These are phyloP conservation scores for Acanthamoeba lugdunensis DNA, from an alignment of 208 protist species.

Conservation along the genomic window DNA sequence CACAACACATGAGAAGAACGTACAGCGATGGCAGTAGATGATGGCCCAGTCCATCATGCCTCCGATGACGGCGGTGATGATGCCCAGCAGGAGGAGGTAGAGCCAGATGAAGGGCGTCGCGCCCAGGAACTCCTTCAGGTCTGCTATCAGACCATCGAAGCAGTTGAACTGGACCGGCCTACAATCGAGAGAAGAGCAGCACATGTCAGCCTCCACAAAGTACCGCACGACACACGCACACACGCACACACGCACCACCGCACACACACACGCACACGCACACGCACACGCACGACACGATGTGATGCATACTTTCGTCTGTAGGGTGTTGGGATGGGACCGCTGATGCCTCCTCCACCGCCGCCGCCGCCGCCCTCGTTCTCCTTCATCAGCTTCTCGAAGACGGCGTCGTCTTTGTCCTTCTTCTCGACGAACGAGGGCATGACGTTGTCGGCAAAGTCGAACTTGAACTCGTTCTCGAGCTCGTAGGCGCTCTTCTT, in stretches of 20 bases:
- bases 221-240: background rate
- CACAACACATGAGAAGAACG: background rate
- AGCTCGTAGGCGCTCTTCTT: slow-evolving; percentile 39
- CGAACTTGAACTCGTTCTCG: slow-evolving; percentile 44
- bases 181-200: background rate
- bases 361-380: background rate
- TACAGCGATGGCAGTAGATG: slow-evolving; percentile 50
- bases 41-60: slow-evolving; percentile 55
- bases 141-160: slow-evolving; percentile 25
- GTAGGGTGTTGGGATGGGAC: background rate
- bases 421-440: slow-evolving; percentile 33
- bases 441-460: slow-evolving; percentile 43
- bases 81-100: slow-evolving; percentile 28
- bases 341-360: background rate
- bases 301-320: background rate
- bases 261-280: background rate
- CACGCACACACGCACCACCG: background rate
- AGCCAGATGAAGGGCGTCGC: slow-evolving; percentile 62
- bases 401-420: slow-evolving; percentile 41
- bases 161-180: background rate
- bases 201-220: background rate
- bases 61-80: slow-evolving; percentile 9
- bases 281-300: too few relatives aligned
- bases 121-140: slow-evolving; percentile 43
- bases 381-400: slow-evolving; percentile 1